Conservation (phyloP, 306 rosid species). For the Begonia fuchsioides region DNA sequence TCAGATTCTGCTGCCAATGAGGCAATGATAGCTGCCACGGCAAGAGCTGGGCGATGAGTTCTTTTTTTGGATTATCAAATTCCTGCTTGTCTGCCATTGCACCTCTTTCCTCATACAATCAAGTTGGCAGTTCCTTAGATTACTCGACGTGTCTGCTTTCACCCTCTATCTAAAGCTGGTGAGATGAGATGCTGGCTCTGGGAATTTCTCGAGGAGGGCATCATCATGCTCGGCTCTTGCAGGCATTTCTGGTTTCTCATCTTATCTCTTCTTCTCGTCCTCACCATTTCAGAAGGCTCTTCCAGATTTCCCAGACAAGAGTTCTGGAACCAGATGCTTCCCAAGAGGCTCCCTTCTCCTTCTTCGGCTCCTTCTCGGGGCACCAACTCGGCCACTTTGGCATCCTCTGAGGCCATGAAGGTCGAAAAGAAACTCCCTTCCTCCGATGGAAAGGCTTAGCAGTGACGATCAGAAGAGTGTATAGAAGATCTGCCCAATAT, state of each 20-base stretch:
- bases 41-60: neutral
- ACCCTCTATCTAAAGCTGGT: neutral
- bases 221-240: constrained; percentile 41
- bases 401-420: constrained; percentile 28
- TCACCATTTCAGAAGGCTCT: constrained; percentile 37
- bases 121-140: neutral
- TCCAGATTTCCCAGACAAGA: constrained; percentile 39
- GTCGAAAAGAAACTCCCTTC: constrained; percentile 17
- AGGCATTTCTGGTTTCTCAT: constrained; percentile 32
- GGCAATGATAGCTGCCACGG: neutral
- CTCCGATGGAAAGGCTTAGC: constrained; percentile 52
- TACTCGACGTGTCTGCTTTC: neutral
- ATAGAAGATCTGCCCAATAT: too few species aligned
- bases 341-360: constrained; percentile 76
- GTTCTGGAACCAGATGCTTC: constrained; percentile 73
- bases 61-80: neutral
- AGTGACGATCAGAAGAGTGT: neutral
- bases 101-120: neutral
- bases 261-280: constrained; percentile 23
- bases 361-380: constrained; percentile 85
- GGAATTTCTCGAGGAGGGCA: constrained; percentile 15
- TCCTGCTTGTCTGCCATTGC: neutral
- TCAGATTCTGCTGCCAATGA: neutral
- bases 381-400: constrained; percentile 32
- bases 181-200: neutral